Percentiles rank a stretch among this genome's conserved stretches.
Conservation (phyloP, 2,329 filamentous ascomycete genomes). For the Aspergillus felis region DNA sequence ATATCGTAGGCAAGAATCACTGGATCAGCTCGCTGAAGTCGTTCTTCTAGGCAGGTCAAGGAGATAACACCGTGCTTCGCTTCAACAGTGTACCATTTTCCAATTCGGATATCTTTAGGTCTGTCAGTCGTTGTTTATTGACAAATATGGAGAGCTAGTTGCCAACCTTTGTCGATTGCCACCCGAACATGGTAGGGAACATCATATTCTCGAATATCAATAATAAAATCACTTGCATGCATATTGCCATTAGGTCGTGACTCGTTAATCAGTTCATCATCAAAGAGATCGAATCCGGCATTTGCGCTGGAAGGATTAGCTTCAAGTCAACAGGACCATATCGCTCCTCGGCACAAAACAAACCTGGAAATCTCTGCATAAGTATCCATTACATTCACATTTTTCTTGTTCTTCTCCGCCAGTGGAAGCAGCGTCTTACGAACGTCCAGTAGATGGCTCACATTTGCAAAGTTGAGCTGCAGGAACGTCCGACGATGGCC, state of each 20-base stretch:
- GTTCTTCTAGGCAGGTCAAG: constrained; percentile 80
- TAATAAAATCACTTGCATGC: constrained; percentile 93
- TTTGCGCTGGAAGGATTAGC: constrained; percentile 55
- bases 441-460: constrained; percentile 79
- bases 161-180: constrained; percentile 82
- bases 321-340: neutral
- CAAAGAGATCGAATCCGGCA: constrained; percentile 90
- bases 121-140: neutral
- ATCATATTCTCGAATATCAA: constrained; percentile 98
- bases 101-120: constrained; percentile 76
- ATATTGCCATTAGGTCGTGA: constrained; percentile 72
- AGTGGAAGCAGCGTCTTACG: constrained; percentile 81
- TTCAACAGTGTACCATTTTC: constrained; percentile 95
- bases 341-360: constrained; percentile 1
- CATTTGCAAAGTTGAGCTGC: constrained; percentile 81
- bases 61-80: constrained; percentile 85
- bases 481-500: constrained; percentile 87
- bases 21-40: constrained; percentile 85
- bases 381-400: constrained; percentile 93
- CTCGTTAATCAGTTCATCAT: constrained; percentile 80
- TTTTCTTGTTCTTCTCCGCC: constrained; percentile 94
- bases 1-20: constrained; percentile 99
- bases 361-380: constrained; percentile 93
- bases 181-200: constrained; percentile 99
- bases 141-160: neutral